phyloP scores from a whole-genome alignment of 2,329 filamentous ascomycete species.

The Nemania sp. region DNA sequence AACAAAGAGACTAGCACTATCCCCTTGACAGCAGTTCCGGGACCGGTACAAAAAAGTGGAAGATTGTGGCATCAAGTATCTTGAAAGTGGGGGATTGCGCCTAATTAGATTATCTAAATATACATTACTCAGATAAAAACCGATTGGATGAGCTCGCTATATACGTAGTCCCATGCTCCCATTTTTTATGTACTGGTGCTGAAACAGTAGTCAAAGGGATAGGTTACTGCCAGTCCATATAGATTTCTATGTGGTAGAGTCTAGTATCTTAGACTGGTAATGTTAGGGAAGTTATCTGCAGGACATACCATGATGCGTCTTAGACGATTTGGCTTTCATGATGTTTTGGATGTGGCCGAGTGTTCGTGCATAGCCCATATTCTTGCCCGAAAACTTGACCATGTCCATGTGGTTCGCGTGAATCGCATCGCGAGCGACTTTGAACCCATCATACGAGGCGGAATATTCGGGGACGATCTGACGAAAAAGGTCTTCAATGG shows the following conservation, averaged over 20 bases:
- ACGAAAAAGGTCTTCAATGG: background rate
- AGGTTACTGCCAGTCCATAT: too few relatives aligned
- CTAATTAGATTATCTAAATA: too few relatives aligned
- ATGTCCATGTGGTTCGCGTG: background rate
- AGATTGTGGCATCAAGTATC: too few relatives aligned
- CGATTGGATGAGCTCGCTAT: too few relatives aligned
- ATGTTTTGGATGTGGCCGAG: background rate
- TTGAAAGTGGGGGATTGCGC: too few relatives aligned
- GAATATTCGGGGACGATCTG: background rate
- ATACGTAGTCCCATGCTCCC: too few relatives aligned
- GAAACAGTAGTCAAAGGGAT: too few relatives aligned
- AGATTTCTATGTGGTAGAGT: background rate
- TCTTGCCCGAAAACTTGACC: background rate
- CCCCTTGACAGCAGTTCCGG: too few relatives aligned
- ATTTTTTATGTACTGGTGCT: too few relatives aligned
- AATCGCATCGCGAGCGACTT: background rate
- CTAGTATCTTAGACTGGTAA: background rate
- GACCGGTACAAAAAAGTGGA: too few relatives aligned
- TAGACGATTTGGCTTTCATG: background rate
- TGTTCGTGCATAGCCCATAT: background rate
- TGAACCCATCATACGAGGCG: slow-evolving; percentile 1
- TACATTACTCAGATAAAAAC: too few relatives aligned
- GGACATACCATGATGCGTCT: background rate
- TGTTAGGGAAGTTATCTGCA: background rate
- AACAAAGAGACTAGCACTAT: too few relatives aligned